Evolutionary conservation across 2,329 filamentous ascomycete genomes (phyloP).

Genomic region (Stachybotrys chartarum): DNA sequence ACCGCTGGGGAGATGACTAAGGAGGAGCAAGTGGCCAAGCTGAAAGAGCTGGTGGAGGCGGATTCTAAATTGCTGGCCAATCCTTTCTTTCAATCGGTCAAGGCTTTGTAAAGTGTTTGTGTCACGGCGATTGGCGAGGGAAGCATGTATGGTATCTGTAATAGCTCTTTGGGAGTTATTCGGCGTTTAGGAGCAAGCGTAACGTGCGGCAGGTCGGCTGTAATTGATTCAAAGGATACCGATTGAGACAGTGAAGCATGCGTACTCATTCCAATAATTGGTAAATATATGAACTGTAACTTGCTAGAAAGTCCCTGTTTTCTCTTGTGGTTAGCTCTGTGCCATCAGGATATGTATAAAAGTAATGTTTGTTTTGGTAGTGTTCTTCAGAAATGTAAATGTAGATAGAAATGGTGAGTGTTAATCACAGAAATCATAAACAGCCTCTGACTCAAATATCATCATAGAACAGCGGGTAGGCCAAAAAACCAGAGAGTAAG

Average conservation of each 20-base stretch:
- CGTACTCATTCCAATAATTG: background rate
- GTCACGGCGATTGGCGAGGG: background rate
- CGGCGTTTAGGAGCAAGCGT: background rate
- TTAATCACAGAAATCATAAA: constrained; percentile 39
- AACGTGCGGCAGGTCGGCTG: background rate
- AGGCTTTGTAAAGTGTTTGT: constrained; percentile 35
- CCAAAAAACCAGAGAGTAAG: background rate
- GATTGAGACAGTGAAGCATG: background rate
- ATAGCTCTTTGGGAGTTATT: background rate
- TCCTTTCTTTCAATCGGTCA: constrained; percentile 64
- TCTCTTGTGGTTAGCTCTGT: background rate
- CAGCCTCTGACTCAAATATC: constrained; percentile 37
- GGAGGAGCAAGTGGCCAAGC: constrained; percentile 68
- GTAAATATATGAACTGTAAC: background rate
- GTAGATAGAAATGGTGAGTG: constrained; percentile 22
- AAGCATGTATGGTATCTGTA: background rate
- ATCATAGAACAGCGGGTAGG: constrained; percentile 21
- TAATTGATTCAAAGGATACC: background rate
- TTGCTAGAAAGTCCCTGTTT: background rate
- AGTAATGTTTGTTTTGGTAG: background rate
- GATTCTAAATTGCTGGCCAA: constrained; percentile 60
- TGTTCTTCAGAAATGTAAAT: constrained; percentile 7
- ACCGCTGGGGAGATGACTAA: constrained; percentile 53
- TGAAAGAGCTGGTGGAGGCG: constrained; percentile 71
- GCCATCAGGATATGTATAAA: background rate